Evolutionary conservation across 2,329 filamentous ascomycete species (phyloP).

Genomic region (Epichloe coenophiala): DNA sequence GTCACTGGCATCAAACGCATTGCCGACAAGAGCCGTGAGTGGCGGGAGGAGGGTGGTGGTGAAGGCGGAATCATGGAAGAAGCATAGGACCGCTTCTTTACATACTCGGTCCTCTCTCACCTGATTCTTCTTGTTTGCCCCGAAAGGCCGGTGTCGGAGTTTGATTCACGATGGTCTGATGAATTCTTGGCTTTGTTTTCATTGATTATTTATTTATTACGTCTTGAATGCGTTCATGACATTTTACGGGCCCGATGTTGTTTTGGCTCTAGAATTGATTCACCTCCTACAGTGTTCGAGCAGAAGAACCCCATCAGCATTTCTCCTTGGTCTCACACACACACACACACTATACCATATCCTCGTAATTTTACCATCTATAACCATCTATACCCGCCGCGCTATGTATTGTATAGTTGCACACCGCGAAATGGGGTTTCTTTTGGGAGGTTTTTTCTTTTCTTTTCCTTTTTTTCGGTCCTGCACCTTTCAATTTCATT

Average conservation of each 20-base stretch:
- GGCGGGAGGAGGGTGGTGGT: conserved; percentile 76
- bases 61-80: conserved; percentile 51
- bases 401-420: not conserved
- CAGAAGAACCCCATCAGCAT: not conserved
- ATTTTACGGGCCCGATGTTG: not conserved
- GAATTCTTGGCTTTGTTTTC: not conserved
- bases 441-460: not conserved
- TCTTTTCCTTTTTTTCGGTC: not conserved
- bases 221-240: conserved; percentile 7
- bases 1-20: conserved; percentile 70
- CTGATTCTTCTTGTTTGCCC: not conserved
- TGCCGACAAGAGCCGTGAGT: conserved; percentile 75
- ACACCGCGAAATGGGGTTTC: not conserved
- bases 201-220: not conserved
- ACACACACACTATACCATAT: not conserved
- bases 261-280: not conserved
- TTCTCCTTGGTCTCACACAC: not conserved
- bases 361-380: not conserved
- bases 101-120: not conserved
- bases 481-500: not conserved
- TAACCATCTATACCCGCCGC: not conserved
- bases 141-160: too few species aligned
- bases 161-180: not conserved
- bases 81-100: conserved; percentile 24
- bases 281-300: not conserved